A percentile compares a stretch with the other conserved stretches of the same genome.
Evolutionary conservation across 1,284 basidiomycete species (phyloP).

Genomic region (Malassezia globosa): DNA sequence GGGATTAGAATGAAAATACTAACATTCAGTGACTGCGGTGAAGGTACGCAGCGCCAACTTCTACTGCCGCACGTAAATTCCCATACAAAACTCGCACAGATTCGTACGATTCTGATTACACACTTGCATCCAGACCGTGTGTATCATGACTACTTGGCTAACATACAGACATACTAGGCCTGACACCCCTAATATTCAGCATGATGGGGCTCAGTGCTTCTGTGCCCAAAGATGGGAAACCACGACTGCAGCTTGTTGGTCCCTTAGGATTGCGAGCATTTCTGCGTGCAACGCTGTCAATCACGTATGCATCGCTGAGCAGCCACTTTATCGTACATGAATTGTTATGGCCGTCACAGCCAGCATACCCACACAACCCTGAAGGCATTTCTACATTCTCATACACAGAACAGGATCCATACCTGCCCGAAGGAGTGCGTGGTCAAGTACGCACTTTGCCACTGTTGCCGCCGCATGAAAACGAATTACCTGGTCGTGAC

Average conservation of each 20-base stretch:
- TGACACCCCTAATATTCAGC: constrained; percentile 39
- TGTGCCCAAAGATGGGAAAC: constrained; percentile 1
- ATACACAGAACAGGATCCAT: constrained; percentile 10
- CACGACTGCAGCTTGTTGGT: constrained; percentile 35
- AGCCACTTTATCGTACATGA: constrained; percentile 42
- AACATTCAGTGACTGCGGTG: constrained; percentile 34
- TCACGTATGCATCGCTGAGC: constrained; percentile 36
- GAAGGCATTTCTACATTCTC: not conserved
- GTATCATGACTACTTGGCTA: not conserved
- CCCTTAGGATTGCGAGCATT: constrained; percentile 38
- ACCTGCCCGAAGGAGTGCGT: constrained; percentile 11
- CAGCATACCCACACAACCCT: constrained; percentile 13
- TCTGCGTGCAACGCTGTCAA: constrained; percentile 33
- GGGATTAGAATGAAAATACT: constrained; percentile 3
- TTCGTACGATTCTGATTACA: constrained; percentile 39
- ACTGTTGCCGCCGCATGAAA: constrained; percentile 28
- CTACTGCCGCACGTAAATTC: constrained; percentile 25
- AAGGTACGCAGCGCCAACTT: constrained; percentile 41
- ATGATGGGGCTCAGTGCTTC: constrained; percentile 32
- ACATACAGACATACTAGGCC: constrained; percentile 27
- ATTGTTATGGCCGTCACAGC: constrained; percentile 33
- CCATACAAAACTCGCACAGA: constrained; percentile 31
- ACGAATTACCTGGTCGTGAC: constrained; percentile 32
- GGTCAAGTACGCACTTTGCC: constrained; percentile 25
- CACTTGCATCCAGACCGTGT: constrained; percentile 40